These are phyloP conservation scores for Lactifluus rugatus DNA, from an alignment of 768 basidiomycete genomes.

Conservation along the genomic window DNA sequence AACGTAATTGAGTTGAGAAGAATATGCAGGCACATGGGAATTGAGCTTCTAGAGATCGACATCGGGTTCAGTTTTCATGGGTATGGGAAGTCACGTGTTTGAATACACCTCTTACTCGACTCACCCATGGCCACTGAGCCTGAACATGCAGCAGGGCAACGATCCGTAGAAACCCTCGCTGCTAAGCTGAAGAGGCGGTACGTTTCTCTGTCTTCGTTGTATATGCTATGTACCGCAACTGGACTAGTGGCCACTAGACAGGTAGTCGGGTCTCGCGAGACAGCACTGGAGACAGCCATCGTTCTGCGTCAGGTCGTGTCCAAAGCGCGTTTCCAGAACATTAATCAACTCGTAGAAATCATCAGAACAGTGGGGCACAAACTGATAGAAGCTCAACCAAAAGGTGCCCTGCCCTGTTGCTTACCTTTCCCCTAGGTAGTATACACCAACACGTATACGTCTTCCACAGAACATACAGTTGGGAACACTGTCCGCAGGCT, in stretches of 20 bases:
- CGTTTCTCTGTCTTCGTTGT: conserved; percentile 25
- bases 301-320: conserved; percentile 86
- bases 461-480: conserved; percentile 71
- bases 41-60: background rate
- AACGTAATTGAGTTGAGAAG: background rate
- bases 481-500: conserved; percentile 93
- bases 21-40: background rate
- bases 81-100: background rate
- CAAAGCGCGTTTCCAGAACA: conserved; percentile 74
- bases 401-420: conserved; percentile 46
- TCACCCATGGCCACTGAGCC: conserved; percentile 35
- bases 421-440: background rate
- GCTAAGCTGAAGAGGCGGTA: conserved; percentile 65
- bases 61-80: background rate
- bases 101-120: no score
- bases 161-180: conserved; percentile 58
- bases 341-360: conserved; percentile 73
- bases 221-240: conserved; percentile 5
- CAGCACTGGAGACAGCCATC: conserved; percentile 82
- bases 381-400: conserved; percentile 86
- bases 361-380: conserved; percentile 72
- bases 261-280: conserved; percentile 80
- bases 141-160: conserved; percentile 35
- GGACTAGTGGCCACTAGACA: conserved; percentile 43
- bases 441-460: conserved; percentile 5